Conservation (phyloP, 73 alveolate species). For the Diophrys sp. region DNA sequence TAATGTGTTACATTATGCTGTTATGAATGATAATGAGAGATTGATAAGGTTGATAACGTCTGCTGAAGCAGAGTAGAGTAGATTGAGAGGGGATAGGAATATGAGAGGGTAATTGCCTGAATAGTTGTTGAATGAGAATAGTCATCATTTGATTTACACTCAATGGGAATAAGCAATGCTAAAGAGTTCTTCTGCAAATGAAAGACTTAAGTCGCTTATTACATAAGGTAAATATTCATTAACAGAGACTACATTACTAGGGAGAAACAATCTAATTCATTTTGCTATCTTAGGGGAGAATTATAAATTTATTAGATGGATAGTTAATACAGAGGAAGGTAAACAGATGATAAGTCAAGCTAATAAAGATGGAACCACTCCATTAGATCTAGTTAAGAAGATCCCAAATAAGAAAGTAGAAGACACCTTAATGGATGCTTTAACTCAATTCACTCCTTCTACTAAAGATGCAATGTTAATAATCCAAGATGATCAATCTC, state of each 20-base stretch:
- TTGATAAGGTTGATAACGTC: not conserved
- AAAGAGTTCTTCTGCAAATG: not conserved
- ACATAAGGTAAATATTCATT: not conserved
- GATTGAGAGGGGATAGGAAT: not conserved
- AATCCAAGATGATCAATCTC: no score
- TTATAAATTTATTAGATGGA: not conserved
- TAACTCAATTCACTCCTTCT: no score
- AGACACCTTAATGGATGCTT: no score
- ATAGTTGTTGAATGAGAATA: not conserved
- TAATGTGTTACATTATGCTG: not conserved
- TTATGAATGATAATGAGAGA: not conserved
- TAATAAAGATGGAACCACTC: not conserved
- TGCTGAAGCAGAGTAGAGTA: not conserved
- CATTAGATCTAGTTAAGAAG: not conserved
- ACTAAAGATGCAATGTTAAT: no score
- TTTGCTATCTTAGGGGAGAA: slow-evolving; percentile 10
- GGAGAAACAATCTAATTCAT: not conserved
- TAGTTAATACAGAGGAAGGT: not conserved
- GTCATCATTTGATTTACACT: not conserved
- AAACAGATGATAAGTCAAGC: not conserved
- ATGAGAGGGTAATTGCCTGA: not conserved
- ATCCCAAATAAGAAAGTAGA: not conserved
- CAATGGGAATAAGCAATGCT: not conserved
- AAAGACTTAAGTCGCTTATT: not conserved
- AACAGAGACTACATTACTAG: not conserved